Percentiles rank a stretch among this genome's conserved stretches.
These are phyloP conservation scores for Gastrolobium villosum DNA, from an alignment of 306 rosid species.

Conservation along the genomic window DNA sequence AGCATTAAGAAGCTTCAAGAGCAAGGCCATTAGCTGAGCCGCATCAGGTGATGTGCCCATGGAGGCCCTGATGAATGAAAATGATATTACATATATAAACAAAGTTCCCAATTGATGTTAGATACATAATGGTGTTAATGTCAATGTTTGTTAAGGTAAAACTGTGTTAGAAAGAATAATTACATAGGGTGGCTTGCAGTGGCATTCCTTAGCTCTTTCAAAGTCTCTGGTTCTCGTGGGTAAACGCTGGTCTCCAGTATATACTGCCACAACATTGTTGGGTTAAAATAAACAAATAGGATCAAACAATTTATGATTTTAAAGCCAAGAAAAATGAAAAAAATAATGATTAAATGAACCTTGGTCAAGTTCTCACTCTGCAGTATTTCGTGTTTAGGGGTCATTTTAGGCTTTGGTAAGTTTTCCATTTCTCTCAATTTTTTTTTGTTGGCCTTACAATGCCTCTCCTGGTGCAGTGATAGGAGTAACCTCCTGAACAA, in stretches of 20 bases:
- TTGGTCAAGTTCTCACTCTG: constrained; percentile 3
- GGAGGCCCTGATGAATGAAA: constrained; percentile 37
- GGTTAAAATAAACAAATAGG: too few relatives aligned
- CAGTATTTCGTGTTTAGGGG: background rate
- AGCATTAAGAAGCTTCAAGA: constrained; percentile 52
- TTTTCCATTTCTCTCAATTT: too few relatives aligned
- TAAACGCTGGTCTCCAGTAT: constrained; percentile 55
- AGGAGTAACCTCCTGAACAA: too few relatives aligned
- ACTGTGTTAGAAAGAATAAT: constrained; percentile 3
- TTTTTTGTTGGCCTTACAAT: too few relatives aligned
- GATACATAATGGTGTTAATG: background rate
- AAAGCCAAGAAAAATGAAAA: too few relatives aligned
- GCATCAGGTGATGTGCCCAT: constrained; percentile 55
- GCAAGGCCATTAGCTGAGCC: constrained; percentile 46
- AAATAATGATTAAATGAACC: too few relatives aligned
- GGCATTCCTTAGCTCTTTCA: constrained; percentile 51
- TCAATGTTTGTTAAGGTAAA: background rate
- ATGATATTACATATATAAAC: too few relatives aligned
- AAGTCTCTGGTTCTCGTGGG: too few relatives aligned
- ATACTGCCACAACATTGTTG: constrained; percentile 43
- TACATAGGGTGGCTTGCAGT: constrained; percentile 50
- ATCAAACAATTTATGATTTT: too few relatives aligned
- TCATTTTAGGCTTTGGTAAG: background rate
- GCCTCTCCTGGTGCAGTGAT: too few relatives aligned
- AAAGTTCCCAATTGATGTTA: too few relatives aligned